A percentile compares a stretch with the other conserved stretches of the same genome.
Conservation (phyloP, 768 basidiomycete species). For the Boletus pseudo-olivaceus region DNA sequence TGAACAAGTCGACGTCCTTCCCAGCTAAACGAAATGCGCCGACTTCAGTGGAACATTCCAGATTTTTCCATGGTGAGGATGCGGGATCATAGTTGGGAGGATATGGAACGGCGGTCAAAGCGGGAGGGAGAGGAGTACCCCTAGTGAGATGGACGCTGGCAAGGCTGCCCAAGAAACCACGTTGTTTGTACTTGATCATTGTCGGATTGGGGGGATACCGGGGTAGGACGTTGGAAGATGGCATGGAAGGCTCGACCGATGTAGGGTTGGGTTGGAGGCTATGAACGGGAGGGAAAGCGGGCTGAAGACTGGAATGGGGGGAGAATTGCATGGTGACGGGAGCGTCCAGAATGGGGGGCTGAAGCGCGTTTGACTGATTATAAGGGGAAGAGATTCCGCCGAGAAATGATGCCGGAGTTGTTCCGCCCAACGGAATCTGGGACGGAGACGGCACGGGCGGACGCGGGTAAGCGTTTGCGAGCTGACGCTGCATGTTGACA, state of each 20-base stretch:
- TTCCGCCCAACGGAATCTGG: slow-evolving; percentile 42
- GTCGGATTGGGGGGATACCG: slow-evolving; percentile 35
- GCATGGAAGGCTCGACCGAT: slow-evolving; percentile 46
- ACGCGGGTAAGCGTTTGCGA: slow-evolving; percentile 55
- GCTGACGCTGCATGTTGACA: slow-evolving; percentile 45
- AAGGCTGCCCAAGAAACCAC: slow-evolving; percentile 57
- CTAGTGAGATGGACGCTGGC: slow-evolving; percentile 56
- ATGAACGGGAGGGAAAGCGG: slow-evolving; percentile 40
- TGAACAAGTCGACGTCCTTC: slow-evolving; percentile 74
- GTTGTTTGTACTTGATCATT: slow-evolving; percentile 51
- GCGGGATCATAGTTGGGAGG: slow-evolving; percentile 59
- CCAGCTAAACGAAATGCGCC: slow-evolving; percentile 69
- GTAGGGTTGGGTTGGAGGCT: slow-evolving; percentile 31
- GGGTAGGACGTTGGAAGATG: slow-evolving; percentile 35
- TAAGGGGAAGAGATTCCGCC: slow-evolving; percentile 48
- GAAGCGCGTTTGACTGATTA: slow-evolving; percentile 29
- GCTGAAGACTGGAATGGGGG: slow-evolving; percentile 44
- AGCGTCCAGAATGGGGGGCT: slow-evolving; percentile 41
- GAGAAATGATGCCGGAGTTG: slow-evolving; percentile 68
- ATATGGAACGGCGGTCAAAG: slow-evolving; percentile 59
- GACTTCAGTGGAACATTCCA: slow-evolving; percentile 59
- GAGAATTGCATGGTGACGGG: slow-evolving; percentile 40
- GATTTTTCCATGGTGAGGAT: slow-evolving; percentile 58
- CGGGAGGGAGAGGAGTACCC: slow-evolving; percentile 68
- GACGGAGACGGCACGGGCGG: slow-evolving; percentile 36